Percentiles rank a stretch among this genome's conserved stretches.
phyloP scores from a whole-genome alignment of 805 yeast species.

The Cyberlindnera nakhonratchasimensis region DNA sequence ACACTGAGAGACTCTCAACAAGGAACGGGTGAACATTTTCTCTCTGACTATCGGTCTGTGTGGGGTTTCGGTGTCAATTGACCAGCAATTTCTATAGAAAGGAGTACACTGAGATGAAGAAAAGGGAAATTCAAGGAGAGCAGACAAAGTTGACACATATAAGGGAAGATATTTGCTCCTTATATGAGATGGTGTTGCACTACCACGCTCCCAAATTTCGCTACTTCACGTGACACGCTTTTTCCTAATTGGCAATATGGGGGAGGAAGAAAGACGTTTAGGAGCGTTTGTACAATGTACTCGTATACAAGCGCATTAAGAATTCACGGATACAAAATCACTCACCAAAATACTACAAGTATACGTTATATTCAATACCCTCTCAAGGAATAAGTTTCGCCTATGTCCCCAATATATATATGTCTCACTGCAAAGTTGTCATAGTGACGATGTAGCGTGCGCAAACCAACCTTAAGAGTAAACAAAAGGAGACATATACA shows the following conservation, averaged over 20 bases:
- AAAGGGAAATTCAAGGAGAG: too few species aligned
- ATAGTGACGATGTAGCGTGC: neutral
- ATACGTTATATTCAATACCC: too few species aligned
- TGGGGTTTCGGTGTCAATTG: neutral
- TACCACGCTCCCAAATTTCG: constrained; percentile 12
- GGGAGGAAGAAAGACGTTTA: neutral
- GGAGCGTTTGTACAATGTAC: too few species aligned
- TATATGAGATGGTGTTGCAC: constrained; percentile 8
- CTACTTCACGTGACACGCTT: constrained; percentile 16
- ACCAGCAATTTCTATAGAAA: neutral
- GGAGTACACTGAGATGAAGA: too few species aligned
- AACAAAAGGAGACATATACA: neutral
- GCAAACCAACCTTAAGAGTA: neutral
- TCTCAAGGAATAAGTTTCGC: too few species aligned
- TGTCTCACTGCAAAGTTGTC: neutral
- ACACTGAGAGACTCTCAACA: constrained; percentile 27
- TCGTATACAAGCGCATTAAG: too few species aligned
- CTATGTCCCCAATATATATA: too few species aligned
- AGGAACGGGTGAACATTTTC: constrained; percentile 30
- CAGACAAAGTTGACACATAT: too few species aligned
- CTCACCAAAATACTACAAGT: too few species aligned
- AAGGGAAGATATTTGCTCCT: neutral
- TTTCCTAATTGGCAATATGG: constrained; percentile 3
- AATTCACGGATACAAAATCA: too few species aligned
- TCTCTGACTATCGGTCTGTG: neutral